Evolutionary conservation across 495 filamentous ascomycete species (phyloP).

Genomic region (Neurospora sublineolata): DNA sequence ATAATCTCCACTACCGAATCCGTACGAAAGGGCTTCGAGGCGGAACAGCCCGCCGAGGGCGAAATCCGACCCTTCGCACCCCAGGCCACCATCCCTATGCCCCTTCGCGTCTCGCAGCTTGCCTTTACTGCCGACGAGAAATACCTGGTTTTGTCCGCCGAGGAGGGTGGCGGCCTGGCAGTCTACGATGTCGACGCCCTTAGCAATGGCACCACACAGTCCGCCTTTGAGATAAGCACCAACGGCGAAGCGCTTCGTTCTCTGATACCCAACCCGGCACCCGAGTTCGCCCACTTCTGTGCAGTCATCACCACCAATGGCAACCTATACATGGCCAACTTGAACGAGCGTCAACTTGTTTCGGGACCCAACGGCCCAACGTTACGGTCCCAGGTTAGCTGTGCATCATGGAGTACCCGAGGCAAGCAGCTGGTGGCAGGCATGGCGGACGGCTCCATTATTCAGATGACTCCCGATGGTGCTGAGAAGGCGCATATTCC

Average conservation of each 20-base stretch:
- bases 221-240: conserved; percentile 61
- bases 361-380: conserved; percentile 52
- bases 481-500: conserved; percentile 65
- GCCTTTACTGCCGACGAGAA: conserved; percentile 79
- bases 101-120: conserved; percentile 72
- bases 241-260: conserved; percentile 62
- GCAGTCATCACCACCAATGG: conserved; percentile 72
- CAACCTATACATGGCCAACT: conserved; percentile 70
- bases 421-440: conserved; percentile 92
- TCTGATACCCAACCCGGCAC: conserved; percentile 69
- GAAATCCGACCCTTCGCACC: conserved; percentile 64
- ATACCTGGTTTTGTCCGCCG: conserved; percentile 72
- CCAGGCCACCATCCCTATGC: conserved; percentile 57
- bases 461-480: conserved; percentile 76
- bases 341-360: conserved; percentile 50
- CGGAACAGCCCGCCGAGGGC: conserved; percentile 42
- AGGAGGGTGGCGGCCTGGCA: conserved; percentile 69
- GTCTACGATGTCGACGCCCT: conserved; percentile 66
- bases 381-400: conserved; percentile 65
- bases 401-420: conserved; percentile 79
- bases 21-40: conserved; percentile 63
- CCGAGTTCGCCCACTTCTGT: conserved; percentile 50
- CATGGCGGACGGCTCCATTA: conserved; percentile 65
- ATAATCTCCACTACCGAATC: conserved; percentile 65
- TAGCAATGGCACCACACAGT: conserved; percentile 50